Conservation (phyloP, 805 yeast species). For the Diddensiella transvaalensis region DNA sequence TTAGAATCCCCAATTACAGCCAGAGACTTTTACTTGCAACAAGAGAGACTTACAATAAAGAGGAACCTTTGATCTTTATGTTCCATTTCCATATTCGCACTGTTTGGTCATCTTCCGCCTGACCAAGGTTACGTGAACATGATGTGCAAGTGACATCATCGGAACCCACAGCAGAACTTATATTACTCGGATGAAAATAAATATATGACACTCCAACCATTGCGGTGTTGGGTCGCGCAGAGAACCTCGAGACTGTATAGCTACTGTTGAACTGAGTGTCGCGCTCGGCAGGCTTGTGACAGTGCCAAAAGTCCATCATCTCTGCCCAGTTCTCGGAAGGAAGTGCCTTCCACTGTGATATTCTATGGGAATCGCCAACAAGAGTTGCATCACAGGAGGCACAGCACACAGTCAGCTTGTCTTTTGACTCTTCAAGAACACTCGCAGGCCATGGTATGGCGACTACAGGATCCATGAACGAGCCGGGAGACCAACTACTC, state of each 20-base stretch:
- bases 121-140: slow-evolving; percentile 19
- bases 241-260: slow-evolving; percentile 28
- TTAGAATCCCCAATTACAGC: background rate
- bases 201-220: slow-evolving; percentile 60
- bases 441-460: slow-evolving; percentile 22
- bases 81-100: slow-evolving; percentile 57
- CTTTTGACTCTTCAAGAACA: slow-evolving; percentile 1
- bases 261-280: slow-evolving; percentile 18
- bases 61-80: slow-evolving; percentile 33
- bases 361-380: slow-evolving; percentile 1
- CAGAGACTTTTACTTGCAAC: background rate
- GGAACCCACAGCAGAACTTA: background rate
- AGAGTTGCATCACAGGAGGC: slow-evolving; percentile 5
- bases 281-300: slow-evolving; percentile 52
- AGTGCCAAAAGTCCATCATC: slow-evolving; percentile 96
- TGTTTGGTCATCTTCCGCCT: slow-evolving; percentile 6
- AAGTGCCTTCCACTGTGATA: slow-evolving; percentile 46
- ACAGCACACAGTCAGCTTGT: slow-evolving; percentile 3
- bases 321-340: slow-evolving; percentile 95
- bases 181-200: slow-evolving; percentile 34
- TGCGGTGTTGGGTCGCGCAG: slow-evolving; percentile 41
- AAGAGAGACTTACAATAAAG: background rate
- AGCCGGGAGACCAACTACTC: background rate
- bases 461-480: background rate
- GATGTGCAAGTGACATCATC: slow-evolving; percentile 10